Conservation (phyloP, 2,329 filamentous ascomycete species). For the Talaromyces sp. region DNA sequence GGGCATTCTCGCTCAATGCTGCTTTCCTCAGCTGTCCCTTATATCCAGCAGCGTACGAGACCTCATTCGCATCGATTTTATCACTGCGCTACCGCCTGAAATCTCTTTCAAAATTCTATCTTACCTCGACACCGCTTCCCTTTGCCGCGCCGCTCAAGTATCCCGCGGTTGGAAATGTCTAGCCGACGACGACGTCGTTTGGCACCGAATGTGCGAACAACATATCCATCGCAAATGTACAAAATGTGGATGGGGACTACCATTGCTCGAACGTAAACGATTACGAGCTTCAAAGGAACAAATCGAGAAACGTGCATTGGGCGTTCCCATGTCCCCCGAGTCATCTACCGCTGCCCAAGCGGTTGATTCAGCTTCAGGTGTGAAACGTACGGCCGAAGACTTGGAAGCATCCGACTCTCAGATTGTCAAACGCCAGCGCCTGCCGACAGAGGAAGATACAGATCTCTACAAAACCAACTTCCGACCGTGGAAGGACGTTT, state of each 20-base stretch:
- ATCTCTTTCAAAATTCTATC: constrained; percentile 91
- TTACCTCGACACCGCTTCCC: constrained; percentile 86
- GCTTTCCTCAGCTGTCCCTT: constrained; percentile 93
- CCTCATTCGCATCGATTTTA: constrained; percentile 95
- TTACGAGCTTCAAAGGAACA: constrained; percentile 83
- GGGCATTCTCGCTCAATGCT: constrained; percentile 93
- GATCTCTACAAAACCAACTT: constrained; percentile 53
- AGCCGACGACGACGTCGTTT: constrained; percentile 96
- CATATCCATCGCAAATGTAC: constrained; percentile 92
- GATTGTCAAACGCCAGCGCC: constrained; percentile 13
- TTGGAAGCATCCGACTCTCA: constrained; percentile 23
- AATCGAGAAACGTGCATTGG: constrained; percentile 68
- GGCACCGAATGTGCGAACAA: constrained; percentile 98
- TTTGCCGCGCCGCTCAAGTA: constrained; percentile 95
- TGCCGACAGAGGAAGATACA: constrained; percentile 30
- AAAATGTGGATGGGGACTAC: constrained; percentile 93
- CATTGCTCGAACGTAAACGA: constrained; percentile 82
- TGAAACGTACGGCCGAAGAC: constrained; percentile 11
- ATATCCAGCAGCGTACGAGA: constrained; percentile 88
- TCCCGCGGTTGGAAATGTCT: constrained; percentile 82
- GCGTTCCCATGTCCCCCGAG: constrained; percentile 41
- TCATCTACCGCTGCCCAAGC: not conserved
- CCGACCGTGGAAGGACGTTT: constrained; percentile 93
- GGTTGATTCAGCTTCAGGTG: not conserved
- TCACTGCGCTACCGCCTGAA: constrained; percentile 83